Conservation (phyloP, 2,329 filamentous ascomycete species). For the Monilinia fructigena region DNA sequence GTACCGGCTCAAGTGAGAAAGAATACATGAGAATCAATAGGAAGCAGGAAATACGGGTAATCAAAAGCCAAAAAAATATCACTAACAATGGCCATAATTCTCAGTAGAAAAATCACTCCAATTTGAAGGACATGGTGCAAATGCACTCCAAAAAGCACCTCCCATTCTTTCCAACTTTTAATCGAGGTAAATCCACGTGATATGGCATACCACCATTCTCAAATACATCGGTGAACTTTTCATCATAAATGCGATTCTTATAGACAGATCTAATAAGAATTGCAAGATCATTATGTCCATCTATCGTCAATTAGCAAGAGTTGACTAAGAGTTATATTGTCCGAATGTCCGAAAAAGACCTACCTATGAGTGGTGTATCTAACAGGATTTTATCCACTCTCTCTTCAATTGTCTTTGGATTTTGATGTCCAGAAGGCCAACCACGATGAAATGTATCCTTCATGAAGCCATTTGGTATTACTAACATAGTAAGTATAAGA, state of each 20-base stretch:
- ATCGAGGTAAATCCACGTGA: constrained; percentile 78
- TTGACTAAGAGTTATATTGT: background rate
- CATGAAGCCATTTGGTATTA: constrained; percentile 23
- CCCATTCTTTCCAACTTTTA: constrained; percentile 72
- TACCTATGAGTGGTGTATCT: constrained; percentile 50
- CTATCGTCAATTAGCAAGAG: constrained; percentile 45
- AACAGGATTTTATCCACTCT: constrained; percentile 47
- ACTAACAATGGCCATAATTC: constrained; percentile 65
- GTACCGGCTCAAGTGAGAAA: background rate
- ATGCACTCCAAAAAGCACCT: constrained; percentile 94
- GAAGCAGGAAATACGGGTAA: background rate
- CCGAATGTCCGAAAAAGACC: constrained; percentile 4
- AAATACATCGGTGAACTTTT: constrained; percentile 73
- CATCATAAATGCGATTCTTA: constrained; percentile 74
- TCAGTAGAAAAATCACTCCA: constrained; percentile 70
- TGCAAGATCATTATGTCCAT: constrained; percentile 87
- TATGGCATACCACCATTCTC: constrained; percentile 63
- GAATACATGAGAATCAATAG: background rate
- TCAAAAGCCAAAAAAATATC: background rate
- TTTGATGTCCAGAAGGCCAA: constrained; percentile 23
- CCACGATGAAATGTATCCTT: constrained; percentile 5
- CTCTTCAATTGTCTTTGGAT: constrained; percentile 35
- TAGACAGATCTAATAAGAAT: constrained; percentile 66
- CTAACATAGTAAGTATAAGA: constrained; percentile 25
- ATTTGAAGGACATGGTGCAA: constrained; percentile 70